A percentile compares a stretch with the other conserved stretches of the same genome.
Conservation (phyloP, 2,329 filamentous ascomycete species). For the Fusarium udum region DNA sequence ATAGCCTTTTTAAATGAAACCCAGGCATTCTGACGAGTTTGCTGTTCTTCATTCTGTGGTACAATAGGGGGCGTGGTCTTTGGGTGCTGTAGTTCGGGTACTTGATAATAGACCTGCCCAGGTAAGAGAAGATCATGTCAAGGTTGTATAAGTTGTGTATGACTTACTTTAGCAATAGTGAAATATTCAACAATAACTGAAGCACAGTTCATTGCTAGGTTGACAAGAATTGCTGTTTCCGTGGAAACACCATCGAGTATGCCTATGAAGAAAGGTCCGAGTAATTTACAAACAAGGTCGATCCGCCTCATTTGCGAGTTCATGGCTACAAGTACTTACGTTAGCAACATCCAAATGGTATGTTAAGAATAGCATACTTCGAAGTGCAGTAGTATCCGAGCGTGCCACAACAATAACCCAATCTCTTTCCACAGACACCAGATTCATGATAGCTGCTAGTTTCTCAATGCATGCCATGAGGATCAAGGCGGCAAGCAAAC, state of each 20-base stretch:
- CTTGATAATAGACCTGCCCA: constrained; percentile 40
- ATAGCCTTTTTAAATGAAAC: not conserved
- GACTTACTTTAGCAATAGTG: constrained; percentile 51
- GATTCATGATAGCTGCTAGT: constrained; percentile 69
- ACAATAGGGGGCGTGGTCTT: constrained; percentile 26
- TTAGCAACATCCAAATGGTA: not conserved
- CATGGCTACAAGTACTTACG: constrained; percentile 46
- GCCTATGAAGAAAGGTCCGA: constrained; percentile 65
- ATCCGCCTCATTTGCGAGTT: constrained; percentile 72
- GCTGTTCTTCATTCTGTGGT: not conserved
- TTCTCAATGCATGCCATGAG: constrained; percentile 75
- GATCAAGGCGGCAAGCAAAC: constrained; percentile 51
- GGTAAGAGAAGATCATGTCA: not conserved
- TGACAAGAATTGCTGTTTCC: constrained; percentile 57
- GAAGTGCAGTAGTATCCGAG: constrained; percentile 23
- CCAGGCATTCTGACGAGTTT: not conserved
- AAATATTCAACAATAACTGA: constrained; percentile 64
- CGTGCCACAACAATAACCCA: constrained; percentile 59
- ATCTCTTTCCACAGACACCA: constrained; percentile 75
- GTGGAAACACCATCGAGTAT: constrained; percentile 61
- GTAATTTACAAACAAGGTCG: constrained; percentile 67
- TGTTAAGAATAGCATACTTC: constrained; percentile 13
- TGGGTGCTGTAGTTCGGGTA: constrained; percentile 40
- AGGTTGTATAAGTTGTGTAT: accelerated
- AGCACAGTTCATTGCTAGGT: constrained; percentile 58